Conservation (phyloP, 2,329 filamentous ascomycete species). For the Cladosporium sp. region DNA sequence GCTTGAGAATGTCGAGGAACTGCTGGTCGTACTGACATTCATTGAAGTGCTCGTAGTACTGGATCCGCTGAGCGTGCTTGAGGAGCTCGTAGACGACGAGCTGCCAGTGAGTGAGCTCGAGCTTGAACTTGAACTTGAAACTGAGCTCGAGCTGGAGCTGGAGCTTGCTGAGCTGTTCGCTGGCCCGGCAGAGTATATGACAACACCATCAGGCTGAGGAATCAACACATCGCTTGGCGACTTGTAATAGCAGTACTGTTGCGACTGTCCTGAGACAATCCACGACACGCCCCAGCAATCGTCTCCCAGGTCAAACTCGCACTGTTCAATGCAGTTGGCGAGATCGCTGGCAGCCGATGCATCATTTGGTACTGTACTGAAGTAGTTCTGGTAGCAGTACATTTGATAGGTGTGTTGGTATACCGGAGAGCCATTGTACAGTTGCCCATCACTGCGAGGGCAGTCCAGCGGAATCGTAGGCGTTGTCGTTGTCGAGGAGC, state of each 20-base stretch:
- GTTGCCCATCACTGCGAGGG: constrained; percentile 1
- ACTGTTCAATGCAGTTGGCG: constrained; percentile 8
- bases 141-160: constrained; percentile 4
- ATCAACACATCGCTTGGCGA: neutral
- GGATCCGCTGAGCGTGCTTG: neutral
- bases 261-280: neutral
- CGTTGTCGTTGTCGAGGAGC: neutral
- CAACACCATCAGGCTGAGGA: neutral
- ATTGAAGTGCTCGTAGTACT: neutral
- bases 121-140: constrained; percentile 1
- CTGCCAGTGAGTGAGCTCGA: constrained; percentile 2
- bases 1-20: neutral
- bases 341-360: constrained; percentile 1
- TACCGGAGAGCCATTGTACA: neutral
- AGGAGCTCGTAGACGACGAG: neutral
- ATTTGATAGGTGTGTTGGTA: constrained; percentile 1
- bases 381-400: constrained; percentile 5
- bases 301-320: constrained; percentile 1
- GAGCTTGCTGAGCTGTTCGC: neutral
- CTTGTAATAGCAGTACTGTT: constrained; percentile 12
- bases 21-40: neutral
- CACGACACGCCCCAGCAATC: constrained; percentile 9
- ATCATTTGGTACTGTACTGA: neutral
- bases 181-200: constrained; percentile 7
- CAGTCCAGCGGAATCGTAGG: constrained; percentile 4